A percentile compares a stretch with the other conserved stretches of the same genome.
These are phyloP conservation scores for Ophidiomyces ophidiicola DNA, from an alignment of 2,329 filamentous ascomycete species.

Conservation along the genomic window DNA sequence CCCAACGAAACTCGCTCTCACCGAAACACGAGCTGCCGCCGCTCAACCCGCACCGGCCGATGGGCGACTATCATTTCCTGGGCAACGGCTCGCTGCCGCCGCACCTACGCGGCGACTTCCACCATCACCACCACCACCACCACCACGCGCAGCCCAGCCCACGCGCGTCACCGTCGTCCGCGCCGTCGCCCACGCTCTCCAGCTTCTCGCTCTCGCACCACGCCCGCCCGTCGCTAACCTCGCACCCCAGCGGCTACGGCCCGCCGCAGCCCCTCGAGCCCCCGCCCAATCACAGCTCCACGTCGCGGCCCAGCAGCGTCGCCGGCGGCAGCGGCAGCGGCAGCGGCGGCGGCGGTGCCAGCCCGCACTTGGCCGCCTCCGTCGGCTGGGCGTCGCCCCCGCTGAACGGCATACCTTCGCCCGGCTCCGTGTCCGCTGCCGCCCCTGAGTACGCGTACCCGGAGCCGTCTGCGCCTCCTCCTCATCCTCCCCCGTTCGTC, in stretches of 20 bases:
- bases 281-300: constrained; percentile 63
- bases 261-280: constrained; percentile 74
- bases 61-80: constrained; percentile 62
- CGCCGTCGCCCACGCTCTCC: constrained; percentile 53
- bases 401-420: constrained; percentile 59
- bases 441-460: constrained; percentile 76
- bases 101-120: constrained; percentile 66
- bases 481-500: constrained; percentile 34
- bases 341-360: no score
- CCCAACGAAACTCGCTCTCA: constrained; percentile 69
- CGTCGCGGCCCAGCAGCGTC: constrained; percentile 61
- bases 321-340: no score
- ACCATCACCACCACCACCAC: no score
- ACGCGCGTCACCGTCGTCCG: constrained; percentile 48
- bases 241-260: constrained; percentile 72
- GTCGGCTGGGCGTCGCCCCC: constrained; percentile 80
- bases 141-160: constrained; percentile 59
- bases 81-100: constrained; percentile 66
- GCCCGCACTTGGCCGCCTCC: constrained; percentile 71
- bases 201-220: constrained; percentile 43
- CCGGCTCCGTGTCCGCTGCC: constrained; percentile 45
- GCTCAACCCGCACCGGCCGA: constrained; percentile 55
- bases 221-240: constrained; percentile 55
- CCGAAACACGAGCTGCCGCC: constrained; percentile 63
- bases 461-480: constrained; percentile 53